A percentile compares a stretch with the other conserved stretches of the same genome.
These are phyloP conservation scores for Mycena metata DNA, from an alignment of 768 basidiomycete genomes.

Conservation along the genomic window DNA sequence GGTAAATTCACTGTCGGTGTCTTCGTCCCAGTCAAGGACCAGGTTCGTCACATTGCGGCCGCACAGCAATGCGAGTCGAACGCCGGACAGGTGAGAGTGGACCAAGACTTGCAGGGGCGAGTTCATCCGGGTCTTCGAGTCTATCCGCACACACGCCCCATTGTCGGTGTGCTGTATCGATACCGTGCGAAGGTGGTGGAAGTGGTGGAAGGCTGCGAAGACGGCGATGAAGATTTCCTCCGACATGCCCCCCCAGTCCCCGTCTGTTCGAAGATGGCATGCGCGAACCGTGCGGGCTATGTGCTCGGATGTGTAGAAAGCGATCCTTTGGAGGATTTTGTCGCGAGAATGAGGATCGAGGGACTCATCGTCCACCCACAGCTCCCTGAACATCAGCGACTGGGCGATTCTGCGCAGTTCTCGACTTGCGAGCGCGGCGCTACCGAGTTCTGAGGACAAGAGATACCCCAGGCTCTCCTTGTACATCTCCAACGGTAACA, in stretches of 20 bases:
- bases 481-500: not conserved
- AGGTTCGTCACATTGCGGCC: not conserved
- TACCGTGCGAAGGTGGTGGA: not conserved
- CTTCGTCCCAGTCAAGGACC: not conserved
- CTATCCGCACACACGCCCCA: not conserved
- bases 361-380: not conserved
- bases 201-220: not conserved
- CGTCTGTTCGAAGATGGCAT: not conserved
- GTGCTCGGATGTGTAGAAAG: not conserved
- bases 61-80: too few relatives aligned
- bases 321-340: not conserved
- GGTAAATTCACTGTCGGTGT: not conserved
- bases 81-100: too few relatives aligned
- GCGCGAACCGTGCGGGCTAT: not conserved
- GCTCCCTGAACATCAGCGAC: constrained; percentile 4
- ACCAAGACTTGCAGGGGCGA: not conserved
- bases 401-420: not conserved
- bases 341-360: not conserved
- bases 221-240: not conserved
- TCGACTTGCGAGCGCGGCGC: constrained; percentile 3
- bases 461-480: constrained; percentile 9
- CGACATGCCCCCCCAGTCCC: not conserved
- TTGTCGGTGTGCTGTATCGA: not conserved
- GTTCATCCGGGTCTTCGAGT: not conserved
- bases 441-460: not conserved